phyloP scores from a whole-genome alignment of 495 filamentous ascomycete species.

The Xylaria longipes region DNA sequence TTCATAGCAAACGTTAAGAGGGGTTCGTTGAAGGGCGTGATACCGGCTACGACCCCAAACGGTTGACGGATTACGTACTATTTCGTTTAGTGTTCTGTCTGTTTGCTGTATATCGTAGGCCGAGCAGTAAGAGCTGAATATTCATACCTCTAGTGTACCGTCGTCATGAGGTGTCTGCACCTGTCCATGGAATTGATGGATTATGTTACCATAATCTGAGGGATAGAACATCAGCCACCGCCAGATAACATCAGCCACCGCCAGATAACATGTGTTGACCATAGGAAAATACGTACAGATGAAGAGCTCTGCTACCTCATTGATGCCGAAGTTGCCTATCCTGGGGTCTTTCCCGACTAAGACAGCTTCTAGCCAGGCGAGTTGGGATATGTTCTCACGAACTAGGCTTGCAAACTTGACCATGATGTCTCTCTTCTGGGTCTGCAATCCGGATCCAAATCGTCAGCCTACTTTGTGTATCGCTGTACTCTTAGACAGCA shows the following conservation, averaged over 20 bases:
- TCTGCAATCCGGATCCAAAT: conserved; percentile 32
- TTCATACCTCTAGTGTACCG: conserved; percentile 27
- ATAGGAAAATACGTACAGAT: conserved; percentile 54
- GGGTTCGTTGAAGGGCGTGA: conserved; percentile 49
- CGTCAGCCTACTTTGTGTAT: not conserved
- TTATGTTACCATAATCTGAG: conserved; percentile 27
- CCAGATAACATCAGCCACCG: conserved; percentile 36
- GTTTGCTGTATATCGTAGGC: not conserved
- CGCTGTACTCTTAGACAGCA: too few species aligned
- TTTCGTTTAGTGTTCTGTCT: conserved; percentile 20
- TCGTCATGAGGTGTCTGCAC: conserved; percentile 30
- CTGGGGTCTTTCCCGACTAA: conserved; percentile 19
- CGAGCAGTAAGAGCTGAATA: not conserved
- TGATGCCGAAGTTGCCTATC: conserved; percentile 8
- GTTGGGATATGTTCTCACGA: conserved; percentile 50
- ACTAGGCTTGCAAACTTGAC: conserved; percentile 61
- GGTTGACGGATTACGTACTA: conserved; percentile 39
- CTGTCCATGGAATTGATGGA: conserved; percentile 22
- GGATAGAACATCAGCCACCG: conserved; percentile 34
- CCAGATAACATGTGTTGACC: conserved; percentile 30
- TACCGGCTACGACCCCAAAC: conserved; percentile 43
- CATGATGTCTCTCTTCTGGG: conserved; percentile 52
- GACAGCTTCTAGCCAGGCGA: conserved; percentile 56
- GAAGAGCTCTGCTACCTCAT: conserved; percentile 43
- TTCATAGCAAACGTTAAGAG: conserved; percentile 59